Base-by-base conservation (phyloP, 2,329 filamentous ascomycete species). In the Aspergillus chevalieri region DNA sequence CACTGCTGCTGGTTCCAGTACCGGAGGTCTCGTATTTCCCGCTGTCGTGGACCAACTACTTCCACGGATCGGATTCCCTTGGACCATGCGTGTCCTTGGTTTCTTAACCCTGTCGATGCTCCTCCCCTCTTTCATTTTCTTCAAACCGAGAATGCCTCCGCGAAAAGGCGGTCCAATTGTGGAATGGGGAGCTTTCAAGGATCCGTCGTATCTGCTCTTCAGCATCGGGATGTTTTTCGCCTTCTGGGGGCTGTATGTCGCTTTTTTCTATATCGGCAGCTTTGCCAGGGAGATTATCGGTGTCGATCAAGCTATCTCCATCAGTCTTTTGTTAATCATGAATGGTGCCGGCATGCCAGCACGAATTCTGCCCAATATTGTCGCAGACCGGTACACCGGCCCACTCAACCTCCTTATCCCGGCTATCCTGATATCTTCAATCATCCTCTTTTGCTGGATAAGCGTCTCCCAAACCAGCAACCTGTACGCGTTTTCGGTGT, bases 11-110 rank as follows among this genome's bases (percentile, higher is more conserved):
- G 85, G 85, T 1, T 81, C 80, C 22, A 77, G 76, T 0, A 78
- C 78, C 0, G 85, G 84, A 1, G 83, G 83, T 0, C 68, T 86
- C 21, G 72, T 86, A 2, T 87, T 83, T 59, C 83, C 84, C 0
- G 71, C 80, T 1, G 73, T 81, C n/a, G 72, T 78, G 0, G 71
- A 75, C 57, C 76, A 81, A 47, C 65, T 86, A 9, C 66, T 85
- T 1, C 79, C 82, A 0, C 72, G 70, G 15, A 67, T 86, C 3
- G 84, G 84, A 0, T 86, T 85, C 58, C 72, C 74, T 0, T 86
- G 83, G 81, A 83, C 84, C 0, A 75, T 84, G n/a, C 72, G 83
- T 0, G 74, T 78, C 0, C 74, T 85, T 52, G 83, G 78, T 0
- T 77, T 87, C 46, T 74, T 86, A 28, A 79, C 81, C 22, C 55